Evolutionary conservation across 345 rosid species (phyloP), one percentile per base, ranked within the genome.

Genomic region (Eucalyptus cloeziana): DNA sequence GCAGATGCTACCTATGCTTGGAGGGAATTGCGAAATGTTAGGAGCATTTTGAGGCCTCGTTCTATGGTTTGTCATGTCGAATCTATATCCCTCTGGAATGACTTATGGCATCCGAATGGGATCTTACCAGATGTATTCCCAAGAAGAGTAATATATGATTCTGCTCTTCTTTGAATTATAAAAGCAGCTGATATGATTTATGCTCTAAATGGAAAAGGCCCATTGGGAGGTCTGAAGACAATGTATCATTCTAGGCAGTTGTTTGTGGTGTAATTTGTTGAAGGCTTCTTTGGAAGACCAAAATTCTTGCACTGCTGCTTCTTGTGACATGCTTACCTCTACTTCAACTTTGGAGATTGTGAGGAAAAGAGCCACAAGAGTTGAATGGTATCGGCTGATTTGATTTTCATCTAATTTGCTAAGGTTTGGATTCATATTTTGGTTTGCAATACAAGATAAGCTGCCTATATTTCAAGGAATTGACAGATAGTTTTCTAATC

Each of bases 121-220:
- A 24, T 58, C 64, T 24, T 58, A 0, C 30, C 5, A 2, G 64
- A 25, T 9, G 3, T 10, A 24, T 58, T 4, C 64, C 30, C 64
- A 4, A 10, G 40, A 0, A 58, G 13, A 58, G n/a, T 58, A 24
- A 3, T 10, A 4, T 58, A 58, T 0, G 30, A 58, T 5, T 2
- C 0, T 58, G 13, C 30, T 58, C 6, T 24, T 58, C 40, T 24
- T 10, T 24, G 30, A 58, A 56, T 1, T 58, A 2, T 6, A 58
- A 58, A 25, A 58, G 64, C 3, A 5, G 64, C 13, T 58, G 13
- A 24, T 24, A 54, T 8, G 11, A 54, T 22, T 54, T 54, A 5
- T 54, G 12, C 60, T 54, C 27, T 54, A 10, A 22, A 54, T 54
- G 27, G 60, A 22, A 24, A 58, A 58, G 30, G 64, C 64, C n/a